Base-by-base conservation (phyloP, 306 rosid genomes). In the Ormosia semicastrata region DNA sequence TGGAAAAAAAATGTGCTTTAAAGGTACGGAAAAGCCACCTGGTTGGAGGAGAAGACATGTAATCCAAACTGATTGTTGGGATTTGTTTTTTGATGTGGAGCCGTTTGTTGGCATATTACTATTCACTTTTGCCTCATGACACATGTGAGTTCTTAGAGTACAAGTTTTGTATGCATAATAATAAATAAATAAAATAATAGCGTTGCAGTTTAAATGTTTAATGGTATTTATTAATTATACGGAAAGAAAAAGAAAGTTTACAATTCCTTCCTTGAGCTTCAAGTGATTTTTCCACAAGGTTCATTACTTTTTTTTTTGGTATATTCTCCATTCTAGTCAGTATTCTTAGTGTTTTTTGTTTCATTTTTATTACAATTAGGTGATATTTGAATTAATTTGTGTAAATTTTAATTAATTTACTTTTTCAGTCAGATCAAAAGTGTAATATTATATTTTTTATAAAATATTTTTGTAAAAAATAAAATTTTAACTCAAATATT, bases 221-320 rank as follows among this genome's bases (percentile, higher is more conserved):
- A 32, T 54, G 47, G 5, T 71, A 46, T 5, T 14, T 10, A 24
- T 24, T 24, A 24, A 64, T 71, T 8, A 47, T 39, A 4, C 2
- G 8, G 1, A 24, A 24, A 73, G 11, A 2, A 6, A 3, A 68
- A 67, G n/a, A 33, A 36, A 43, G 49, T 4, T 46, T 37, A 8
- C 1, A 69, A 67, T 73, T 81, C 84, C 63, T 84, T 81, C 54
- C 90, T 73, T 81, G 72, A 11, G 17, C 53, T 76, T 81, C 76
- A 81, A 87, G 88, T 36, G 64, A 84, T 66, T 81, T 73, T 44
- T 67, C 37, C 8, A 3, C 75, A 58, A 66, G 49, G 43, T 43
- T 76, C 73, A 30, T 58, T 49, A 30, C 8, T 39, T 39, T 15
- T 5, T 9, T 47, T 12, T 11, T 8, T 4, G 15, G 2, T 13